Base-by-base conservation (phyloP, 1,139 yeast species). In the Pichia sp. region DNA sequence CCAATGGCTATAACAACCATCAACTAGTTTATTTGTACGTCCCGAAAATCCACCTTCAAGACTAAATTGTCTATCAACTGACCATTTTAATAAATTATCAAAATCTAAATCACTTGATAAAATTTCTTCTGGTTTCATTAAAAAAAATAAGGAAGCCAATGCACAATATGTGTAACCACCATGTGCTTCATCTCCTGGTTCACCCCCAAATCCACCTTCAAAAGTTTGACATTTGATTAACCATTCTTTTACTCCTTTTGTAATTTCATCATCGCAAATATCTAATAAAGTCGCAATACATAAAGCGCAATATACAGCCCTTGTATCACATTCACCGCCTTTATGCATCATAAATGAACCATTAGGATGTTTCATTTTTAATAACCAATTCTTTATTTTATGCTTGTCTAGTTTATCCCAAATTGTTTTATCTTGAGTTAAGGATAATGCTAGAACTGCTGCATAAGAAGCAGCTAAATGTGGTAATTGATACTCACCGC, bases 81-180 rank as follows among this genome's bases (percentile, higher is more conserved):
- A 70, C 98, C 98, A 94, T 46, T 74, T 65, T 3, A 75, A 53
- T 34, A 85, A 66, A 6, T 51, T 53, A 0, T 70, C 75, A 3
- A 80, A 48, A 56, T 78, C 67, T 1, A 61, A 44, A 4, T 39
- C 31, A 18, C 59, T 61, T 7, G 37, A 27, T 2, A 47, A 10
- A 2, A 56, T 27, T 5, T 62, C 67, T 29, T 52, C 39, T 48
- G 70, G 67, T 48, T 72, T 59, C 49, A 72, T 71, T 31, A 78
- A 59, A 3, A 83, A 58, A 55, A 80, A 75, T 42, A 86, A 69
- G 9, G 86, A 75, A 0, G 96, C 96, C 7, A 87, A 67, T 0
- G 92, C 95, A 69, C 98, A 92, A 62, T 78, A 94, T 0, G 97
- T 81, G 64, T 92, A 92, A 0, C 98, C 99, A 1, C 97, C 98